A percentile compares a stretch with the other conserved stretches of the same genome.
These are phyloP conservation scores for Withania somnifera DNA, from an alignment of 305 asterid genomes.

Conservation along the genomic window DNA sequence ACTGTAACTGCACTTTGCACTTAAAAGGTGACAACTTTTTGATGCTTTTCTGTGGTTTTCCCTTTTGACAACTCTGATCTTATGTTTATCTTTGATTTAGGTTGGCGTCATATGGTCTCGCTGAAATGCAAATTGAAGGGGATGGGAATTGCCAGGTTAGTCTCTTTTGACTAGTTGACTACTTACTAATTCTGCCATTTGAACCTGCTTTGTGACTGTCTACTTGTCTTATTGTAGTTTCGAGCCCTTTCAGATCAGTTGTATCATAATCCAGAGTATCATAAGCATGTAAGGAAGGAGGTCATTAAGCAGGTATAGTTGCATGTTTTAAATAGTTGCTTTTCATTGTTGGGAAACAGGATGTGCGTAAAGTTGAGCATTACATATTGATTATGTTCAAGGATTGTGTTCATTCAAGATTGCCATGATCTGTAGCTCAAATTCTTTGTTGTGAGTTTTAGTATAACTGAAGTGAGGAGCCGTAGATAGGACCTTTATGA, in stretches of 20 bases:
- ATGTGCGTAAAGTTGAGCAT: neutral
- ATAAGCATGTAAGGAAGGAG: slow-evolving; percentile 66
- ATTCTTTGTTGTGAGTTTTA: neutral
- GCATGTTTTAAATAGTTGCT: neutral
- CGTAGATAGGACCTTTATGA: neutral
- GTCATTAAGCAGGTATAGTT: slow-evolving; percentile 64
- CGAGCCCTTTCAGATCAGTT: slow-evolving; percentile 95
- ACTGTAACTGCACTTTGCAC: neutral
- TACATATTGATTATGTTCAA: neutral
- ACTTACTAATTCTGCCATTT: neutral
- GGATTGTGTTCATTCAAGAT: neutral
- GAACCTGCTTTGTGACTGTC: neutral
- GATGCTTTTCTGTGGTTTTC: neutral
- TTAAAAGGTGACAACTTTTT: neutral
- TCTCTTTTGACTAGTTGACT: slow-evolving; percentile 6
- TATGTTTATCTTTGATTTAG: slow-evolving; percentile 34
- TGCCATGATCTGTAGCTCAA: neutral
- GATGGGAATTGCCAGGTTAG: slow-evolving; percentile 98
- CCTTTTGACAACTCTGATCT: neutral
- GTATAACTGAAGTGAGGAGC: neutral
- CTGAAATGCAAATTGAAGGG: slow-evolving; percentile 86
- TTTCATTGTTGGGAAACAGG: neutral
- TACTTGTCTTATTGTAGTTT: slow-evolving; percentile 35
- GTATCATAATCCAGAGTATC: slow-evolving; percentile 62
- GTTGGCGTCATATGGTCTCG: slow-evolving; percentile 60